A percentile compares a stretch with the other conserved stretches of the same genome.
These are phyloP conservation scores for Daldinia sp. DNA, from an alignment of 2,329 filamentous ascomycete genomes.

Conservation along the genomic window DNA sequence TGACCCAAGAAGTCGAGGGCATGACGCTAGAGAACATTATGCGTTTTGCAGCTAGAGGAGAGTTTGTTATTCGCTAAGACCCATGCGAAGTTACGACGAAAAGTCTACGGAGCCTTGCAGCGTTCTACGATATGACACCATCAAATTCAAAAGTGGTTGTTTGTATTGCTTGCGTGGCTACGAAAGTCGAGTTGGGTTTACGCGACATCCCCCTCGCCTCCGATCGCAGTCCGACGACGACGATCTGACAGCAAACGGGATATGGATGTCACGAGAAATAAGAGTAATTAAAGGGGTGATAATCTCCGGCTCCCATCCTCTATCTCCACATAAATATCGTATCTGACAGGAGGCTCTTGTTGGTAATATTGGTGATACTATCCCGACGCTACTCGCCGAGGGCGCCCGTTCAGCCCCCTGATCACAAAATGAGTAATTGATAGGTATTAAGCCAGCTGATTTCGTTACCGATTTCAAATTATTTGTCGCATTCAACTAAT, in stretches of 20 bases:
- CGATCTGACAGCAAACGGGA: background rate
- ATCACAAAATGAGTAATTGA: constrained; percentile 16
- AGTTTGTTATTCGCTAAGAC: constrained; percentile 27
- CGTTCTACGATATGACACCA: background rate
- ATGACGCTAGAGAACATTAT: constrained; percentile 40
- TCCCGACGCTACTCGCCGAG: constrained; percentile 8
- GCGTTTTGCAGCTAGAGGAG: constrained; percentile 38
- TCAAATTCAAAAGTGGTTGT: background rate
- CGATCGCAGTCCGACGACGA: background rate
- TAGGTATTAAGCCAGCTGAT: constrained; percentile 20
- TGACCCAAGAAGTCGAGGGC: constrained; percentile 41
- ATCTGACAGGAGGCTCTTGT: constrained; percentile 3
- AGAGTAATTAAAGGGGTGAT: background rate
- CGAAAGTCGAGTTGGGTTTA: background rate
- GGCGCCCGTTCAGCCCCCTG: constrained; percentile 6
- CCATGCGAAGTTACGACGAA: background rate
- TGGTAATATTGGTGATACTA: constrained; percentile 6
- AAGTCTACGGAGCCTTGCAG: background rate
- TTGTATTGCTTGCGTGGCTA: background rate
- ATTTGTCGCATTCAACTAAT: constrained; percentile 14
- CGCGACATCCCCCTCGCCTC: background rate
- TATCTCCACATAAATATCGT: constrained; percentile 10
- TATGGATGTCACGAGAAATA: background rate
- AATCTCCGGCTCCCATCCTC: background rate
- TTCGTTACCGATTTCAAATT: constrained; percentile 1